Base-by-base conservation (phyloP, 2,329 filamentous ascomycete species). In the Amauroascus verrucosus region DNA sequence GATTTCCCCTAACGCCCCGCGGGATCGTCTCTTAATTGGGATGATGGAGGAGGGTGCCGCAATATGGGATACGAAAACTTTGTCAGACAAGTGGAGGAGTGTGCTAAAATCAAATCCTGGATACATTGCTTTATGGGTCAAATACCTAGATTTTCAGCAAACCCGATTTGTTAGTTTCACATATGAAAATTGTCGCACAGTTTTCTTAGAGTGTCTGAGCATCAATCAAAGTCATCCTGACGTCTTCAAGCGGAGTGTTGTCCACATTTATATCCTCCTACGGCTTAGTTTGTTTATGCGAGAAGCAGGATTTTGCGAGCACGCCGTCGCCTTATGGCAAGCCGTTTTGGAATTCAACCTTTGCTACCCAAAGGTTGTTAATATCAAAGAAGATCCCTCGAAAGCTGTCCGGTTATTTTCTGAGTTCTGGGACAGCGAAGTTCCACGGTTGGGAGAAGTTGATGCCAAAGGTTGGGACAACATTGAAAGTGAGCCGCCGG, bases 351-450 rank as follows among this genome's bases (percentile, higher is more conserved):
- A 96, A 63, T 74, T 85, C 50, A 81, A 80, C 16, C 78, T 88
- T 55, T 81, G 81, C 45, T 74, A 74, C 2, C 82, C 85, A 2
- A 49, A 61, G 2, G 53, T 63, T 4, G 48, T 70, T 28, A 64
- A 52, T 56, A 57, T 40, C 20, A 44, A 53, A 7, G 45, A 54
- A 51, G 16, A 54, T 7, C 4, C 41, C 20, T 43, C 59, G 18
- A 30, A 58, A 48, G 47, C 58, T 57, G 13, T 69, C 26, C 43
- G 60, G n/a, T 58, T 62, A 0, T 86, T 95, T 57, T 73, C 79
- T 46, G 77, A 83, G 1, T 95, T 93, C 58, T 97, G 93, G 93
- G 88, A 95, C 55, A 86, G 82, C 54, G 91, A 96, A 63, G 76
- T 81, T 0, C 74, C 85, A 0, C 80, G 91, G 5, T 78, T 95